Evolutionary conservation across 192 early-diverging fungal species (phyloP), one percentile per base, ranked within the genome.

Genomic region (Coemansia sp.): DNA sequence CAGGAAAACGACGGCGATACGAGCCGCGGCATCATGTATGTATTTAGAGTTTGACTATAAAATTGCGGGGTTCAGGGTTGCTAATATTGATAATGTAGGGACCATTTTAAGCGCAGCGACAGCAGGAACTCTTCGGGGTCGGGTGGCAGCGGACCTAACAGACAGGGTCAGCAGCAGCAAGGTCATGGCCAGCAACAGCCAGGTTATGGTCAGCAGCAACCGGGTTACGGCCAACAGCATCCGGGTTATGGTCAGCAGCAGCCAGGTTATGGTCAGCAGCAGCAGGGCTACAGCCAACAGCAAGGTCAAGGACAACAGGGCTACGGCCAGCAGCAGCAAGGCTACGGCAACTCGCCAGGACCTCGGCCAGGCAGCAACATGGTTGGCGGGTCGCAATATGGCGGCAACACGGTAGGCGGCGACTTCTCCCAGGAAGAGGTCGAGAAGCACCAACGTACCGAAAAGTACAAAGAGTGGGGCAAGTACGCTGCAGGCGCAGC

Each of bases 381-480:
- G 69, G 68, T 48, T 15, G 71, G 65, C 17, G 71, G 65, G 22
- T 47, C 59, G 38, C 65, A 62, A 51, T 41, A 63, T 19, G 76
- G 71, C 32, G 68, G 65, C 62, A 80, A 80, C 65, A 59, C 65
- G 60, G 72, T 72, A 0, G 72, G 72, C 43, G 60, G 63, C 48
- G 68, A 62, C 65, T 79, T 66, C 61, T 70, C 76, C 15, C 70
- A 79, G 54, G 76, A 79, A 23, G 76, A 79, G 55, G 8, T 70
- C 2, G 71, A 66, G 1, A 66, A 69, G 51, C 57, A 63, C 43
- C 60, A 73, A 48, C 62, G 63, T 45, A 67, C 55, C 63, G 67
- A 65, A 11, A 50, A 49, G 29, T 60, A 64, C 67, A 79, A 79
- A 67, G 66, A 72, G 53, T 72, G 58, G 57, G 75, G 69, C 24